Evolutionary conservation across 1,139 yeast genomes (phyloP).

Genomic region (Zygoascus hellenicus): DNA sequence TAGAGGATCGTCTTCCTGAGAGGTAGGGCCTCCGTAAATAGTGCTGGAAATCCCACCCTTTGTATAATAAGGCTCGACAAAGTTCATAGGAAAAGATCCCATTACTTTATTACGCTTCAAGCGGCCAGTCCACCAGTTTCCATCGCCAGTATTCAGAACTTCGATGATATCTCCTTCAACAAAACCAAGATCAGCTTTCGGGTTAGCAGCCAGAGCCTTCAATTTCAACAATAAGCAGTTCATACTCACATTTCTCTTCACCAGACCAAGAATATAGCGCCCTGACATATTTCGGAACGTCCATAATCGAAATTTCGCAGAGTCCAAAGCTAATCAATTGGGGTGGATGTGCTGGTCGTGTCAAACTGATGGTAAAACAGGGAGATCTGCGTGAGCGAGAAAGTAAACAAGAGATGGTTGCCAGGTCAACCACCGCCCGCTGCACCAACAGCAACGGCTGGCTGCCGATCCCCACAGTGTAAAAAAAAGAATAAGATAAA

Average conservation of each 20-base stretch:
- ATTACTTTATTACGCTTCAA: constrained; percentile 72
- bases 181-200: constrained; percentile 74
- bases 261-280: constrained; percentile 90
- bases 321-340: background rate
- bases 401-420: constrained; percentile 8
- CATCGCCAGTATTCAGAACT: constrained; percentile 73
- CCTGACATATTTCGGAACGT: constrained; percentile 61
- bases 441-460: no score
- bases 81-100: constrained; percentile 84
- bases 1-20: background rate
- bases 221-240: background rate
- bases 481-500: background rate
- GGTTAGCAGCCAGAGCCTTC: constrained; percentile 4
- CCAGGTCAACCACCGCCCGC: constrained; percentile 3
- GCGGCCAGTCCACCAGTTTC: constrained; percentile 88
- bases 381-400: background rate
- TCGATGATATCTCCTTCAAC: constrained; percentile 89
- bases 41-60: constrained; percentile 9
- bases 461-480: no score
- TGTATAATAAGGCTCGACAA: constrained; percentile 51
- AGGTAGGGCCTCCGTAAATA: background rate
- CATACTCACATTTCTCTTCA: constrained; percentile 49
- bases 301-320: background rate
- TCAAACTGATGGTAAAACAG: background rate
- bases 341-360: background rate